These are phyloP conservation scores for Backusella macrospora DNA, from an alignment of 192 early-diverging fungal genomes.

Conservation along the genomic window DNA sequence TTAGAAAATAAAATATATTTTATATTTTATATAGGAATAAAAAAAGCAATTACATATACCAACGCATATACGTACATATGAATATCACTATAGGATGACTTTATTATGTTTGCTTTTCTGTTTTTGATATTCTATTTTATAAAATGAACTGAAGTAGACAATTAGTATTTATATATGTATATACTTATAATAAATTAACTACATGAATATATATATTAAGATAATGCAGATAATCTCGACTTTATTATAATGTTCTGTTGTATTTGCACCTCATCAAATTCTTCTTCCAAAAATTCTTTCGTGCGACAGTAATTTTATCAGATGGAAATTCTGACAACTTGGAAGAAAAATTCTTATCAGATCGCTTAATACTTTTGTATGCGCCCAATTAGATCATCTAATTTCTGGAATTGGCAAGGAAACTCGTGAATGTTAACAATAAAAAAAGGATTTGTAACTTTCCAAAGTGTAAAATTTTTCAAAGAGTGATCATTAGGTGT, in stretches of 20 bases:
- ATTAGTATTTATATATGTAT: too few species aligned
- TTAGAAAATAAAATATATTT: not conserved
- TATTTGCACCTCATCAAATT: not conserved
- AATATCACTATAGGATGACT: too few species aligned
- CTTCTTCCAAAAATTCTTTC: constrained; percentile 6
- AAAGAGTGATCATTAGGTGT: not conserved
- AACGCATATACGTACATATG: too few species aligned
- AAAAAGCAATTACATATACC: too few species aligned
- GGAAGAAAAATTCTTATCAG: constrained; percentile 5
- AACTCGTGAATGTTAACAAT: not conserved
- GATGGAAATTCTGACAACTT: constrained; percentile 8
- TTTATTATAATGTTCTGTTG: too few species aligned
- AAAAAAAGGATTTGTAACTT: not conserved
- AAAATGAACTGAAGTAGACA: too few species aligned
- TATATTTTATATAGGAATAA: not conserved
- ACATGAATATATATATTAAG: too few species aligned
- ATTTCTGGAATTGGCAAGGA: not conserved
- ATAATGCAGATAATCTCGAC: too few species aligned
- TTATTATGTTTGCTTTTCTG: too few species aligned
- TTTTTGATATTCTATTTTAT: too few species aligned
- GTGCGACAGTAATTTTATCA: constrained; percentile 2
- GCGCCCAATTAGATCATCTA: not conserved
- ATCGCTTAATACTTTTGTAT: constrained; percentile 1
- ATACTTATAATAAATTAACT: too few species aligned
- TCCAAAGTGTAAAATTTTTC: not conserved